Conservation (phyloP, 495 filamentous ascomycete genomes). For the Glonium stellatum region DNA sequence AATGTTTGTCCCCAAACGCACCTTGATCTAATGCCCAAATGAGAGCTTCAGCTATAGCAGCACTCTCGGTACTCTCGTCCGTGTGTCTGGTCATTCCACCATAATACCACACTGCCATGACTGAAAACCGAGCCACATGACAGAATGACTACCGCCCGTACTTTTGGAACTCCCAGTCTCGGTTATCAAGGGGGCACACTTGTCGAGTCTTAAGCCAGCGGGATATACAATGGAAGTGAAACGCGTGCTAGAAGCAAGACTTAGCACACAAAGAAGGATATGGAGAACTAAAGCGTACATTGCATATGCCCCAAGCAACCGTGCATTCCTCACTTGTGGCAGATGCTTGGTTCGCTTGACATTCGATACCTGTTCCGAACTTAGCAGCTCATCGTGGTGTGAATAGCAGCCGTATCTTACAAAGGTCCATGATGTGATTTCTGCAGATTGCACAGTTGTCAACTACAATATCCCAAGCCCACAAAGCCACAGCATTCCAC, state of each 20-base stretch:
- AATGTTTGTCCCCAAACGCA: no score
- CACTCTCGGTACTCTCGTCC: no score
- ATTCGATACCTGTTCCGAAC: slow-evolving; percentile 72
- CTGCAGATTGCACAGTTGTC: slow-evolving; percentile 99
- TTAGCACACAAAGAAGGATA: slow-evolving; percentile 11
- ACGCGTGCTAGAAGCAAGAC: slow-evolving; percentile 66
- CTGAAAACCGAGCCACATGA: no score
- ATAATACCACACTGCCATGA: no score
- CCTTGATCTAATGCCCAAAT: no score
- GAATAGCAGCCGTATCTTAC: slow-evolving; percentile 42
- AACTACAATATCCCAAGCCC: slow-evolving; percentile 99
- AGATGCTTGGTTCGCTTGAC: slow-evolving; percentile 98
- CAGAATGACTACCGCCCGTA: slow-evolving; percentile 63
- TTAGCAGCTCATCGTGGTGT: slow-evolving; percentile 4
- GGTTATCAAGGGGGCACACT: slow-evolving; percentile 95
- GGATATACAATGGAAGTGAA: slow-evolving; percentile 99
- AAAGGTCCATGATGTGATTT: slow-evolving; percentile 99
- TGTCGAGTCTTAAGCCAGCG: slow-evolving; percentile 99
- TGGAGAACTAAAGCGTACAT: slow-evolving; percentile 54
- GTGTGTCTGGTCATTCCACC: no score
- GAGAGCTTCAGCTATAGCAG: no score
- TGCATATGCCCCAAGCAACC: slow-evolving; percentile 98
- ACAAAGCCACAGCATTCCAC: slow-evolving; percentile 99
- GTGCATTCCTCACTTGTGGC: slow-evolving; percentile 97
- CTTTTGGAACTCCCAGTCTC: slow-evolving; percentile 99